Conservation (phyloP, 352 stramenopile genomes). For the Pythium dissotocum region DNA sequence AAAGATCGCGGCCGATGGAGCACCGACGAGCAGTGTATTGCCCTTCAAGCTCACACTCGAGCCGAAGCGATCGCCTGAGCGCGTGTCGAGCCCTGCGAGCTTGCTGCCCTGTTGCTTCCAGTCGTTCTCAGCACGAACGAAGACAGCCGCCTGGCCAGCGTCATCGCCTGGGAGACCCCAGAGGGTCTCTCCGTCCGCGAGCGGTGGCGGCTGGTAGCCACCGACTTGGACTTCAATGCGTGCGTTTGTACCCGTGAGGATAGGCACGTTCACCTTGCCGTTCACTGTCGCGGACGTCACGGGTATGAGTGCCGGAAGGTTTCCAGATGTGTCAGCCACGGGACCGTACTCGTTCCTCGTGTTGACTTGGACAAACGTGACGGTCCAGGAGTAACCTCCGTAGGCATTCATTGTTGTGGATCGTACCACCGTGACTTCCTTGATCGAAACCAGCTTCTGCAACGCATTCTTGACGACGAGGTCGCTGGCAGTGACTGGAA, state of each 20-base stretch:
- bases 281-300: conserved; percentile 36
- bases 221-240: conserved; percentile 51
- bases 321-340: conserved; percentile 65
- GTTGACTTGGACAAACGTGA: conserved; percentile 84
- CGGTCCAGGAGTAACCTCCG: conserved; percentile 82
- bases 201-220: conserved; percentile 43
- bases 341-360: conserved; percentile 73
- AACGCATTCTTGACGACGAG: conserved; percentile 54
- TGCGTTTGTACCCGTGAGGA: conserved; percentile 62
- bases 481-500: conserved; percentile 59
- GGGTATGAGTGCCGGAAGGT: conserved; percentile 58
- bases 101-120: conserved; percentile 75
- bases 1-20: conserved; percentile 63
- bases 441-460: conserved; percentile 72
- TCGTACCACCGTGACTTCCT: conserved; percentile 57
- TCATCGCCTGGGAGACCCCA: conserved; percentile 56
- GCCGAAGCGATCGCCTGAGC: conserved; percentile 69
- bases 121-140: conserved; percentile 61
- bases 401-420: conserved; percentile 70
- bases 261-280: conserved; percentile 24
- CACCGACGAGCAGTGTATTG: conserved; percentile 57
- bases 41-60: conserved; percentile 64
- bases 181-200: conserved; percentile 38
- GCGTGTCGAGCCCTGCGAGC: conserved; percentile 57
- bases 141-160: conserved; percentile 68